A percentile compares a stretch with the other conserved stretches of the same genome.
These are phyloP conservation scores for Vigna radiata DNA, from an alignment of 306 rosid species.

Conservation along the genomic window DNA sequence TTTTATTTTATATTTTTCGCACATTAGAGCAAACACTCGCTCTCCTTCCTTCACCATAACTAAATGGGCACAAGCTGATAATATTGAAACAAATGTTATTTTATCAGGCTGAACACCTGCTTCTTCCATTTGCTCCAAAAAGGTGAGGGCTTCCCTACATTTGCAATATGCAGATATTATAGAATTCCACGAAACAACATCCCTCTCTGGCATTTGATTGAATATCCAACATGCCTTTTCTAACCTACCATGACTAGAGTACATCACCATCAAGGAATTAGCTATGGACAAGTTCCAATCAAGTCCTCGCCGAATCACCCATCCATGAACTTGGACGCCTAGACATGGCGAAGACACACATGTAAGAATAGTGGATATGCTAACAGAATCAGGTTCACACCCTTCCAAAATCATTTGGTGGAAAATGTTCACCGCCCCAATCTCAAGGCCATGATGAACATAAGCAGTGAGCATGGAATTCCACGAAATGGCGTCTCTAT, in stretches of 20 bases:
- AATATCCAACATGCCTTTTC: constrained; percentile 65
- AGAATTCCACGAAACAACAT: constrained; percentile 85
- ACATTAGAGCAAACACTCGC: constrained; percentile 67
- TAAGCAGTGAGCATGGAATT: constrained; percentile 80
- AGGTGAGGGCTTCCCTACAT: constrained; percentile 55
- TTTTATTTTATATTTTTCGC: constrained; percentile 64
- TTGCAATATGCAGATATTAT: constrained; percentile 78
- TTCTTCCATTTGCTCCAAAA: constrained; percentile 73
- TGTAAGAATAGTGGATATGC: constrained; percentile 65
- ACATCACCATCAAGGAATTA: constrained; percentile 70
- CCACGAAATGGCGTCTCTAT: constrained; percentile 79
- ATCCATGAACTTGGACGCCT: constrained; percentile 77
- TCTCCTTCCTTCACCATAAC: constrained; percentile 74
- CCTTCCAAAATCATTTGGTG: constrained; percentile 65
- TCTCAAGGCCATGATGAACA: constrained; percentile 69
- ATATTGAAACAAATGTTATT: constrained; percentile 76
- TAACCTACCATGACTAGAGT: constrained; percentile 68
- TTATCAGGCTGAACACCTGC: constrained; percentile 62
- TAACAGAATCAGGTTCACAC: constrained; percentile 62
- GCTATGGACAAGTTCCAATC: constrained; percentile 75
- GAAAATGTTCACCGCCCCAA: constrained; percentile 63
- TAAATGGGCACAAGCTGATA: constrained; percentile 77
- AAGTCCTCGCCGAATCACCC: constrained; percentile 65
- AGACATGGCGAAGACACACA: constrained; percentile 47
- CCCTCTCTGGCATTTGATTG: constrained; percentile 73